Evolutionary conservation across 495 filamentous ascomycete genomes (phyloP), one percentile per base, ranked within the genome.

Genomic region (Bombardia bombarda): DNA sequence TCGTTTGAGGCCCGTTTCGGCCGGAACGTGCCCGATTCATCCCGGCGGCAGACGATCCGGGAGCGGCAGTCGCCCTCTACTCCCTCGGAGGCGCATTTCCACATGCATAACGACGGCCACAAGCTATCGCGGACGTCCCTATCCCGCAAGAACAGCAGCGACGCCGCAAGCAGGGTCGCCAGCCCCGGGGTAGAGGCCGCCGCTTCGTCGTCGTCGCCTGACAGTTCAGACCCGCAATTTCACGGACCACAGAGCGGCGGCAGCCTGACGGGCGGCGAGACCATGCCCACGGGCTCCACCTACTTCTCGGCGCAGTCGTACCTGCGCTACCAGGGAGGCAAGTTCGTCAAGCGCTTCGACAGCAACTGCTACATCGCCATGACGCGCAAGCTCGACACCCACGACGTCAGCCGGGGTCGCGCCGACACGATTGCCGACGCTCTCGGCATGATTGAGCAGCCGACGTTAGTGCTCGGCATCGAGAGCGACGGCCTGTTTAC

Each of bases 361-460:
- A 84, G 87, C 49, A 98, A 98, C 58, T 97, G 92, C 68, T 98
- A 98, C 66, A 97, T 98, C 44, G 89, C 92, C 46, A 95, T 97
- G 61, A 97, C 92, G 5, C 86, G 92, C 46, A 98, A 98, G 63
- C 80, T 98, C n/a, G 92, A 98, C 56, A 98, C 92, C 3, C 92
- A 98, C 59, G 92, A 98, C 57, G 78, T 98, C 21, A 89, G 86
- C 17, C 76, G 88, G 18, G 73, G 80, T 49, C 80, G 88, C 16
- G 65, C 72, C 13, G 53, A 69, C 32, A 78, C 77, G 13, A 74
- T 95, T 19, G 65, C 70, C 13, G 76, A 83, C 20, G 89, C 90
- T 7, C 72, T 98, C n/a, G 73, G 75, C 2, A 66, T 83, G 50
- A 86, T 98, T 37, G 65, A 87, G 50, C 92, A 98, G 63, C 92